Percentiles rank a stretch among this genome's conserved stretches.
These are phyloP conservation scores for Fusarium tricinctum DNA, from an alignment of 2,329 filamentous ascomycete species.

Conservation along the genomic window DNA sequence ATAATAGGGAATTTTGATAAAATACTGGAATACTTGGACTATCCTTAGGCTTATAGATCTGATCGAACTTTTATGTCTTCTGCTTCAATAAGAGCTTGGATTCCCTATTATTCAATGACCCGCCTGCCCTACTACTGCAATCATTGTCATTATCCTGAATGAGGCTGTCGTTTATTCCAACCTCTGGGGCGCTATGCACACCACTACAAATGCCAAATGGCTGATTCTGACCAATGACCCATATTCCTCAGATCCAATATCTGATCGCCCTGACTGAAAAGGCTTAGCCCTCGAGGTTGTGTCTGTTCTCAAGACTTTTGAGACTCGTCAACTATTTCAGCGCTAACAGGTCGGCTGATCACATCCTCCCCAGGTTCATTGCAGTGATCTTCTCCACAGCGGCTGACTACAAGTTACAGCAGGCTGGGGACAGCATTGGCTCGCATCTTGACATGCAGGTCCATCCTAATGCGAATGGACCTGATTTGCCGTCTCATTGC, in stretches of 20 bases:
- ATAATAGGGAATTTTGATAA: no score
- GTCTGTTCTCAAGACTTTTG: neutral
- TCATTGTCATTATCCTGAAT: neutral
- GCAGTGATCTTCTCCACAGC: slow-evolving; percentile 43
- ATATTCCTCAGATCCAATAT: neutral
- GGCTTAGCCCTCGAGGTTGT: neutral
- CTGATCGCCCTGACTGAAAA: no score
- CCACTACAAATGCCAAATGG: neutral
- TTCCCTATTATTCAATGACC: no score
- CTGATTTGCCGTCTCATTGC: slow-evolving; percentile 34
- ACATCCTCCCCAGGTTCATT: slow-evolving; percentile 42
- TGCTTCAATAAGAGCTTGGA: no score
- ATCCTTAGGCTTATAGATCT: no score
- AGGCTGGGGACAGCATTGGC: slow-evolving; percentile 35
- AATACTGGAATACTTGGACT: no score
- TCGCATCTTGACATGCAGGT: slow-evolving; percentile 40
- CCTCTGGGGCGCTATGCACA: neutral
- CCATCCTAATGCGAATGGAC: slow-evolving; percentile 31
- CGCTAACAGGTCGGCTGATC: slow-evolving; percentile 39
- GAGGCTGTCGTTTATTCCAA: slow-evolving; percentile 18
- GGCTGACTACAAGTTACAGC: slow-evolving; percentile 44
- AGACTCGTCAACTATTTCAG: slow-evolving; percentile 14
- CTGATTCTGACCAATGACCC: slow-evolving; percentile 1
- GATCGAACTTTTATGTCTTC: no score
- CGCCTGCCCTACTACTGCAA: no score